Base-by-base conservation (phyloP, 768 basidiomycete species). In the Xerocomus brunneocitrinus region DNA sequence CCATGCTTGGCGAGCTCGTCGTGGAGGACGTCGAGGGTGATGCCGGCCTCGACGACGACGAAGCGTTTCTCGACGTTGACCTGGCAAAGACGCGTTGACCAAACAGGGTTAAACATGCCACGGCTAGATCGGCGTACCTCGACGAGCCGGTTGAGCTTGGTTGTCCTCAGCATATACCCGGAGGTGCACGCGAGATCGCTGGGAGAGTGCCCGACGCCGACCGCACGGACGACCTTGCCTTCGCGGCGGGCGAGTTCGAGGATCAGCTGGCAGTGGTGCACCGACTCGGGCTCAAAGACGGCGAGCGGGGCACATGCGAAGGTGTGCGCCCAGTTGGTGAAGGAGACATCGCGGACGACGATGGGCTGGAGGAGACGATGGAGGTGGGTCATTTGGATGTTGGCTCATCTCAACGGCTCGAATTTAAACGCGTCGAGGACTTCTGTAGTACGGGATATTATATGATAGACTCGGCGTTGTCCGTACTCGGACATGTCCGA, bases 161-260 rank as follows among this genome's bases (percentile, higher is more conserved):
- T 83, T 54, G 89, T 89, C 49, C 87, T 79, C 52, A 98, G 71
- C 84, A 98, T 88, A 73, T 82, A 94, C 10, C 84, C 91, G 48
- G 74, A 79, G 0, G 94, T 97, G 71, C 93, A 98, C 0, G 91
- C 89, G 47, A 98, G 77, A 73, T 99, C 95, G 64, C 86, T 89
- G 24, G 95, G 95, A 53, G 88, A 90, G 72, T 98, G 95, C 2
- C 95, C 95, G 14, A 91, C 84, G 12, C 93, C 97, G 12, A 85
- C 87, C 1, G 90, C 88, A 51, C 93, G 83, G 32, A 98, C 76
- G 22, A 79, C 75, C 64, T 80, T 83, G 14, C 79, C 73, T 65
- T 93, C 83, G 40, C 87, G 75, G 16, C 84, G 76, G 0, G 94
- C 93, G 25, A 93, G 82, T 63, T 91, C 89, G 27, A 98, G 76